Conservation (phyloP, 2,329 filamentous ascomycete species). For the Rhexocercosporidium sp. region DNA sequence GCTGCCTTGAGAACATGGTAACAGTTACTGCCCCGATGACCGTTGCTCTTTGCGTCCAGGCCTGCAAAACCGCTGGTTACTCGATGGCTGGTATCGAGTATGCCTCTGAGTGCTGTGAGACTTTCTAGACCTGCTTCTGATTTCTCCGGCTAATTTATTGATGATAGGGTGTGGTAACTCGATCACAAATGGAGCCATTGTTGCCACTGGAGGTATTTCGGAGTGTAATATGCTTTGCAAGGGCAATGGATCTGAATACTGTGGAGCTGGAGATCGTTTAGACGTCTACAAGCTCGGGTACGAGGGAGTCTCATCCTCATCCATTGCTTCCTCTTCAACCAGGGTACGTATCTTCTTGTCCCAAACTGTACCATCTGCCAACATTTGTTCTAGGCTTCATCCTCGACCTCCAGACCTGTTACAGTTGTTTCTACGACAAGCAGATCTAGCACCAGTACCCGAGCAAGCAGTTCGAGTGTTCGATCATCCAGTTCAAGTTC, state of each 20-base stretch:
- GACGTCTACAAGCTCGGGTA: constrained; percentile 17
- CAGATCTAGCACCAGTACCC: constrained; percentile 1
- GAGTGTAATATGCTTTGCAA: constrained; percentile 36
- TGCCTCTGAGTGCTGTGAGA: constrained; percentile 48
- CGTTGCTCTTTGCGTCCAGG: constrained; percentile 30
- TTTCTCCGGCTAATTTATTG: background rate
- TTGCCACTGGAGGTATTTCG: constrained; percentile 20
- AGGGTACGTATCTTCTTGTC: background rate
- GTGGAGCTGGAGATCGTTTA: constrained; percentile 27
- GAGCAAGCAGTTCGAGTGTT: background rate
- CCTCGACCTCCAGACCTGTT: background rate
- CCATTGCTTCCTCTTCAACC: background rate
- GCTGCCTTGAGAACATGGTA: constrained; percentile 24
- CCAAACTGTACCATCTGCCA: background rate
- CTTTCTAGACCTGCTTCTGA: constrained; percentile 31
- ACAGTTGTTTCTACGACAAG: background rate
- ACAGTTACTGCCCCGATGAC: constrained; percentile 32
- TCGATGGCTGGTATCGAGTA: constrained; percentile 54
- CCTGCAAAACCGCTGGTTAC: constrained; percentile 40
- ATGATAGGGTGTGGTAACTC: constrained; percentile 24
- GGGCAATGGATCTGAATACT: constrained; percentile 29
- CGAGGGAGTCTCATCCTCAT: background rate
- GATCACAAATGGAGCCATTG: constrained; percentile 14
- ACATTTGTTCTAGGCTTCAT: background rate
- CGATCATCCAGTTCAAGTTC: constrained; percentile 3